Percentiles rank a stretch among this genome's conserved stretches.
phyloP scores from a whole-genome alignment of 2,329 filamentous ascomycete species.

The Xylogone sp. region DNA sequence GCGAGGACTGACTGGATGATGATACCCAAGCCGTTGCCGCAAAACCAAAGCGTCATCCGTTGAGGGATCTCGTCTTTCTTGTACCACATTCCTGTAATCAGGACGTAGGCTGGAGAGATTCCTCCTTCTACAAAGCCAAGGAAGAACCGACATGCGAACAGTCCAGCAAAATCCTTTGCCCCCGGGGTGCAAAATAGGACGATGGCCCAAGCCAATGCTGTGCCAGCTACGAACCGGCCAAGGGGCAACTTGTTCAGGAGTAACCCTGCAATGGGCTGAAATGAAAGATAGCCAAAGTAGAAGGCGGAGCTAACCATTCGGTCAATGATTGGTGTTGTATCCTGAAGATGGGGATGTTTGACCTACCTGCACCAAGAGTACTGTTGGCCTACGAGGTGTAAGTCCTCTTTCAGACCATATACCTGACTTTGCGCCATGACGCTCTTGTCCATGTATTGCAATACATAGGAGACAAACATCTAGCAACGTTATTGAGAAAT shows the following conservation, averaged over 20 bases:
- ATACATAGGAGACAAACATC: neutral
- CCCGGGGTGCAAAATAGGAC: slow-evolving; percentile 2
- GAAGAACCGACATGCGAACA: slow-evolving; percentile 4
- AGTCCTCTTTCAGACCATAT: neutral
- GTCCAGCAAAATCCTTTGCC: slow-evolving; percentile 5
- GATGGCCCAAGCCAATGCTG: neutral
- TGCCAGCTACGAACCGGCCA: neutral
- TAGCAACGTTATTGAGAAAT: neutral
- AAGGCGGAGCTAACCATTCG: neutral
- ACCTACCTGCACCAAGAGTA: slow-evolving; percentile 2
- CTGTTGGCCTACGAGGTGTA: slow-evolving; percentile 1
- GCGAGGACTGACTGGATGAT: slow-evolving; percentile 46
- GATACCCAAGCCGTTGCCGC: slow-evolving; percentile 44
- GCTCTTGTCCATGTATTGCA: neutral
- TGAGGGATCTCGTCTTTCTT: slow-evolving; percentile 50
- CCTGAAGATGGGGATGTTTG: neutral
- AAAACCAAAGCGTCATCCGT: slow-evolving; percentile 55
- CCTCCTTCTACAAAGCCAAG: slow-evolving; percentile 8
- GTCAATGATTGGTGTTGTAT: neutral
- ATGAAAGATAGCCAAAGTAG: slow-evolving; percentile 2
- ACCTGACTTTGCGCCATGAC: slow-evolving; percentile 1
- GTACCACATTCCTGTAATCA: slow-evolving; percentile 51
- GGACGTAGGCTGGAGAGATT: slow-evolving; percentile 29
- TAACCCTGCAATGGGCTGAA: slow-evolving; percentile 1
- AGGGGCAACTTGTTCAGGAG: neutral